Percentiles rank a stretch among this genome's conserved stretches.
Conservation (phyloP, 202 grass and related monocot genomes). For the Panicum hallii region DNA sequence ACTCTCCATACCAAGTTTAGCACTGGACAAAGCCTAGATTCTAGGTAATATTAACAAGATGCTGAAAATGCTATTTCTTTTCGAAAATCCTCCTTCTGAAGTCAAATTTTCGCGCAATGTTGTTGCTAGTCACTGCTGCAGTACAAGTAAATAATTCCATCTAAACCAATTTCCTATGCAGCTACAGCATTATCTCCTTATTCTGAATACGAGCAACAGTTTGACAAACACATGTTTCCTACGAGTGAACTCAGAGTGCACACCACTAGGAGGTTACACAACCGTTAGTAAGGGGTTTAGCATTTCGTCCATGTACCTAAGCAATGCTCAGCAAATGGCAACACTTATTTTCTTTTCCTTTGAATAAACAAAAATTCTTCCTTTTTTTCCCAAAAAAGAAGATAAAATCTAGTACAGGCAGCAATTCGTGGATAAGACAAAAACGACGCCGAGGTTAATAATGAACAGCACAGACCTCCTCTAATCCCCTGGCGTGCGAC, state of each 20-base stretch:
- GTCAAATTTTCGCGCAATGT: background rate
- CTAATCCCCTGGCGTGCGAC: background rate
- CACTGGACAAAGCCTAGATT: background rate
- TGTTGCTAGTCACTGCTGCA: background rate
- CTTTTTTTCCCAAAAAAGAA: background rate
- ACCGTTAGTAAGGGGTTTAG: background rate
- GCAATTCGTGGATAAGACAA: background rate
- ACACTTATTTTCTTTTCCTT: background rate
- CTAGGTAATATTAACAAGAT: background rate
- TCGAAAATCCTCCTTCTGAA: background rate
- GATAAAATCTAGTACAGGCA: background rate
- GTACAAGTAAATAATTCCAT: background rate
- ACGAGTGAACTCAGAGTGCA: background rate
- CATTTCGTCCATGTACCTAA: background rate
- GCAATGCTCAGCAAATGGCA: background rate
- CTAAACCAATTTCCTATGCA: background rate
- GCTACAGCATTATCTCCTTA: background rate
- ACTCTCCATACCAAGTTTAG: background rate
- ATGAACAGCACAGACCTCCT: conserved; percentile 32
- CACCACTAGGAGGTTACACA: background rate
- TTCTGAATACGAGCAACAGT: background rate
- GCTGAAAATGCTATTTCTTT: background rate
- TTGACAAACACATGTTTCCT: background rate
- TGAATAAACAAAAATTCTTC: background rate
- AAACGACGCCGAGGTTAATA: background rate